Evolutionary conservation across 2,329 filamentous ascomycete genomes (phyloP).

Genomic region (Beauveria varroae): DNA sequence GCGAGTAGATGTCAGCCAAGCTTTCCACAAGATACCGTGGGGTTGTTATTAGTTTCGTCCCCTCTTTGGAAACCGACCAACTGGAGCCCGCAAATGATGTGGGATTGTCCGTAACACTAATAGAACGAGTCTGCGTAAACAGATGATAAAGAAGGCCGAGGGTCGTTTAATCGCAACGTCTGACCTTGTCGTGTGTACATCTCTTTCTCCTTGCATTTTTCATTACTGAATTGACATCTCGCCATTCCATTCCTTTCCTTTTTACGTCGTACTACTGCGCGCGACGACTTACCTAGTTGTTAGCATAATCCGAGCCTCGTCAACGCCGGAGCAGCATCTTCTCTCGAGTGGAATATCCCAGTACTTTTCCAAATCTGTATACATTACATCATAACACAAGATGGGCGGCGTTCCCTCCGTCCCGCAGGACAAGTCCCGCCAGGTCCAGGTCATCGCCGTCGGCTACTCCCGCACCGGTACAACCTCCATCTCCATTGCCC

Average conservation of each 20-base stretch:
- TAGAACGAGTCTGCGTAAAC: neutral
- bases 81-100: neutral
- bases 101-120: neutral
- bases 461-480: constrained; percentile 41
- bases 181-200: too few species aligned
- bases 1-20: too few species aligned
- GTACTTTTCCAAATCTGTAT: neutral
- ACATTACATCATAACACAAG: too few species aligned
- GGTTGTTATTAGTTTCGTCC: too few species aligned
- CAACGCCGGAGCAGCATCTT: too few species aligned
- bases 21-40: too few species aligned
- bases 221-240: too few species aligned
- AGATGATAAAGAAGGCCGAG: neutral
- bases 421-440: constrained; percentile 23
- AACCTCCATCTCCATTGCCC: constrained; percentile 39
- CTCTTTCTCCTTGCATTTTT: too few species aligned
- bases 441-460: constrained; percentile 34
- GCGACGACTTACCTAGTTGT: too few species aligned
- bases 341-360: neutral
- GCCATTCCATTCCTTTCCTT: too few species aligned
- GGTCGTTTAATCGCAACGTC: neutral
- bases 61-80: neutral
- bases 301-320: too few species aligned
- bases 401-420: constrained; percentile 25
- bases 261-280: too few species aligned